phyloP scores from a whole-genome alignment of 2,329 filamentous ascomycete genomes.

The Ustilaginoidea virens region DNA sequence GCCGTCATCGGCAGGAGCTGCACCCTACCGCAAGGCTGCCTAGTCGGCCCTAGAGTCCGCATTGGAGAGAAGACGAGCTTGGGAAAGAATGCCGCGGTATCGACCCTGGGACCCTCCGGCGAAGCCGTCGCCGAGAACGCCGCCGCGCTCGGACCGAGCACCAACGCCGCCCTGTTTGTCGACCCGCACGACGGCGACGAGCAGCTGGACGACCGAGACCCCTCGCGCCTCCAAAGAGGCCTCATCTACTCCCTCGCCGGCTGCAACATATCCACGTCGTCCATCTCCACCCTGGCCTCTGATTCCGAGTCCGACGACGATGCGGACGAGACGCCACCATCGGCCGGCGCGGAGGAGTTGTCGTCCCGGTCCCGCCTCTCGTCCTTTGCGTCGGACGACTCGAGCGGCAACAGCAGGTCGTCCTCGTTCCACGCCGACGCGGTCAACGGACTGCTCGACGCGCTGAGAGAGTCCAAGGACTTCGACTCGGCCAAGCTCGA shows the following conservation, averaged over 20 bases:
- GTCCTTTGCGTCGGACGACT: conserved; percentile 60
- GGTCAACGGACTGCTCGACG: conserved; percentile 72
- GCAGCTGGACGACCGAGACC: conserved; percentile 33
- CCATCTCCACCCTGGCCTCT: conserved; percentile 46
- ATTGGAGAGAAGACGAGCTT: conserved; percentile 47
- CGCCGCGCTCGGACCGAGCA: conserved; percentile 29
- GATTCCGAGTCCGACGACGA: conserved; percentile 51
- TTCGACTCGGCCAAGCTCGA: conserved; percentile 77
- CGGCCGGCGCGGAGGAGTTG: conserved; percentile 17
- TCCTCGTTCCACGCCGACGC: conserved; percentile 76
- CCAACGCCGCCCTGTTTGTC: conserved; percentile 33
- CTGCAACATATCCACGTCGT: conserved; percentile 37
- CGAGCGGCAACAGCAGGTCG: conserved; percentile 35
- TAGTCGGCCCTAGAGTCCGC: conserved; percentile 66
- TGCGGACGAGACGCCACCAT: conserved; percentile 45
- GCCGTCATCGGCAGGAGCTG: conserved; percentile 57
- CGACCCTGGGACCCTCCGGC: conserved; percentile 19
- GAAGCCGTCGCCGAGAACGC: conserved; percentile 24
- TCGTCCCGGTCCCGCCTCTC: conserved; percentile 48
- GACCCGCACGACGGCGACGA: conserved; percentile 33
- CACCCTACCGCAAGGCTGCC: conserved; percentile 52
- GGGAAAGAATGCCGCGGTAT: conserved; percentile 18
- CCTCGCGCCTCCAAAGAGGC: conserved; percentile 35
- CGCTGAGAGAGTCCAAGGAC: conserved; percentile 59
- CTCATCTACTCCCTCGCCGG: conserved; percentile 38